Base-by-base conservation (phyloP, 257 asterid species). In the Cynanchum wilfordii region DNA sequence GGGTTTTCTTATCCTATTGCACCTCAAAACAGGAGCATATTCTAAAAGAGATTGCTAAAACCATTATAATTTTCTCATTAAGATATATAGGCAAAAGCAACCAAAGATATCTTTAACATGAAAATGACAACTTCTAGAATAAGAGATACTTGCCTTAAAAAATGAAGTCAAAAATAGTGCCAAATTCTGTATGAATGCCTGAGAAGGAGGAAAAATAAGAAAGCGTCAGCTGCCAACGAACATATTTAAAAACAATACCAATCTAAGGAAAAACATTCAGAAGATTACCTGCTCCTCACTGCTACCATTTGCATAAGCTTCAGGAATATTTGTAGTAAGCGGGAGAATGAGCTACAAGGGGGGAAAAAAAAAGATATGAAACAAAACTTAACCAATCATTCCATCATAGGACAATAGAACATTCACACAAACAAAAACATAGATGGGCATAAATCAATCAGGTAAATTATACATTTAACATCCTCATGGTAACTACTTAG, bases 101-200 rank as follows among this genome's bases (percentile, higher is more conserved):
- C 13, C 47, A 42, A 51, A 55, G 13, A 66, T 2, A 10, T 24
- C 67, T 24, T 27, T 24, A 51, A 42, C 33, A 40, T 24, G 17
- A 67, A 45, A 70, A n/a, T 70, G 54, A 2, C 33, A 36, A 10
- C 13, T 49, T 22, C 8, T 51, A 76, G 52, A 36, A 51, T 49
- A 64, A 52, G 67, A 29, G 70, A 75, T 22, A 68, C 86, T 84
- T 81, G 86, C 99, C 97, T 95, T 95, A 85, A 74, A 95, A 79
- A 92, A 95, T 58, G 99, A 90, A 68, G 99, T 92, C 82, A 95
- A 88, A 80, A 92, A 95, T 87, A 95, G 72, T 0, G 98, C 99
- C 87, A 95, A 76, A 76, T 95, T 95, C 82, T 95, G 99, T 74
- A 95, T 90, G 73, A 95, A 95, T 44, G 94, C 97, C 99, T 95